phyloP scores from a whole-genome alignment of 2,329 filamentous ascomycete species.

The Penicillium sp. region DNA sequence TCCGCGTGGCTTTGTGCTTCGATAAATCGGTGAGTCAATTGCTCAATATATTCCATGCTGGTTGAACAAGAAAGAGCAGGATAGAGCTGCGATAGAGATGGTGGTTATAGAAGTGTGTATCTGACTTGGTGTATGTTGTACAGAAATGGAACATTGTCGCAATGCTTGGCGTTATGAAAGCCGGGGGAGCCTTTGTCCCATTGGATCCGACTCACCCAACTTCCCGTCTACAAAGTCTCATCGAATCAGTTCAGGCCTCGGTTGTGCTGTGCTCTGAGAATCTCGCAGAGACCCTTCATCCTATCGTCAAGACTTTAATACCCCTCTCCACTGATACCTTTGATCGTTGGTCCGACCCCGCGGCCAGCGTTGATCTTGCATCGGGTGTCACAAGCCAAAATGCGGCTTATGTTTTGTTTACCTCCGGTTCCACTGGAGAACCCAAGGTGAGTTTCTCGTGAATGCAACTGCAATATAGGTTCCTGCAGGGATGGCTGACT shows the following conservation, averaged over 20 bases:
- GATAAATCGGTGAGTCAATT: slow-evolving; percentile 41
- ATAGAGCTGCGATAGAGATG: too few species aligned
- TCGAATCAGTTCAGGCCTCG: slow-evolving; percentile 33
- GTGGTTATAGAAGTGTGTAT: background rate
- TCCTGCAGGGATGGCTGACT: slow-evolving; percentile 6
- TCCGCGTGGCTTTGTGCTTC: slow-evolving; percentile 41
- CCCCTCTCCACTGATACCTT: slow-evolving; percentile 30
- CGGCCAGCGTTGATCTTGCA: slow-evolving; percentile 15
- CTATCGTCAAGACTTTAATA: slow-evolving; percentile 28
- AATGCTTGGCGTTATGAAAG: slow-evolving; percentile 43
- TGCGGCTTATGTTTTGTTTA: slow-evolving; percentile 59
- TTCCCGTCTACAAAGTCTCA: slow-evolving; percentile 36
- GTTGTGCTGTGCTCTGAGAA: slow-evolving; percentile 36
- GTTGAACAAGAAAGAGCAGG: too few species aligned
- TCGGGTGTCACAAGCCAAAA: slow-evolving; percentile 32
- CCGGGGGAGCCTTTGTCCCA: slow-evolving; percentile 45
- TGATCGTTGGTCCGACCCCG: slow-evolving; percentile 21
- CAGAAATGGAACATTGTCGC: slow-evolving; percentile 46
- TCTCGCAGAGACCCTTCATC: slow-evolving; percentile 21
- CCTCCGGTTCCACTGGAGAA: slow-evolving; percentile 56
- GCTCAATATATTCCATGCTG: background rate
- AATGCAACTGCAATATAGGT: background rate
- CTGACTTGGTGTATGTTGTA: slow-evolving; percentile 6
- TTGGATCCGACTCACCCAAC: slow-evolving; percentile 43
- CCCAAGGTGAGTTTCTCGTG: slow-evolving; percentile 44